phyloP scores from a whole-genome alignment of 2,329 filamentous ascomycete genomes.

The Orbilia quercus region DNA sequence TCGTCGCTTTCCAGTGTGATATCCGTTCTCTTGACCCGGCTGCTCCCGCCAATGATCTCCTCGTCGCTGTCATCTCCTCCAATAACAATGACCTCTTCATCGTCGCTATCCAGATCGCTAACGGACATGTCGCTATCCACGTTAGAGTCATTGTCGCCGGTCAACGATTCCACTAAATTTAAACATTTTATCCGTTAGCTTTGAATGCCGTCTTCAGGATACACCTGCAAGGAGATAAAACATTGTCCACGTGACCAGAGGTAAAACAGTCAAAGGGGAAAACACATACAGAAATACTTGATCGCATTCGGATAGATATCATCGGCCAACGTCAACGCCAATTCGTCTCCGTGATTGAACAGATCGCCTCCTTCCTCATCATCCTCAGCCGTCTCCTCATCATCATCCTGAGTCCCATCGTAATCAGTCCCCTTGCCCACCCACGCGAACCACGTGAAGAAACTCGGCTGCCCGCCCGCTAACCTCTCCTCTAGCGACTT shows the following conservation, averaged over 20 bases:
- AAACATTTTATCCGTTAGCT: slow-evolving; percentile 17
- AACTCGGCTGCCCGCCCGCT: slow-evolving; percentile 62
- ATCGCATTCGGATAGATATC: slow-evolving; percentile 90
- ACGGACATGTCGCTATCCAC: slow-evolving; percentile 71
- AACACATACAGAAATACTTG: slow-evolving; percentile 84
- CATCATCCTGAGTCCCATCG: slow-evolving; percentile 67
- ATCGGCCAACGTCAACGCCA: slow-evolving; percentile 83
- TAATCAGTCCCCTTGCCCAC: slow-evolving; percentile 61
- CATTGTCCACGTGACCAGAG: no score
- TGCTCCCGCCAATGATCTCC: slow-evolving; percentile 62
- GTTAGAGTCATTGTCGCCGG: slow-evolving; percentile 70
- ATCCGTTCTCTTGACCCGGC: slow-evolving; percentile 56
- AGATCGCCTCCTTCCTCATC: slow-evolving; percentile 77
- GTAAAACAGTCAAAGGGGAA: slow-evolving; percentile 4
- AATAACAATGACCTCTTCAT: slow-evolving; percentile 62
- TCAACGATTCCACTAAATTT: slow-evolving; percentile 74
- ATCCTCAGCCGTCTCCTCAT: slow-evolving; percentile 68
- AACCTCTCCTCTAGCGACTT: slow-evolving; percentile 69
- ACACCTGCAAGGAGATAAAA: no score
- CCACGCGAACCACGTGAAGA: slow-evolving; percentile 59
- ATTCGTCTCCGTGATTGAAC: slow-evolving; percentile 85
- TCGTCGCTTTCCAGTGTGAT: slow-evolving; percentile 38
- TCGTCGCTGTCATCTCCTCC: slow-evolving; percentile 68
- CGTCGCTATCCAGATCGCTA: slow-evolving; percentile 65
- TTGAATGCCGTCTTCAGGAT: neutral